Evolutionary conservation across 106 monocot species (phyloP), one percentile per base, ranked within the genome.

Genomic region (Dactylorhiza incarnata): DNA sequence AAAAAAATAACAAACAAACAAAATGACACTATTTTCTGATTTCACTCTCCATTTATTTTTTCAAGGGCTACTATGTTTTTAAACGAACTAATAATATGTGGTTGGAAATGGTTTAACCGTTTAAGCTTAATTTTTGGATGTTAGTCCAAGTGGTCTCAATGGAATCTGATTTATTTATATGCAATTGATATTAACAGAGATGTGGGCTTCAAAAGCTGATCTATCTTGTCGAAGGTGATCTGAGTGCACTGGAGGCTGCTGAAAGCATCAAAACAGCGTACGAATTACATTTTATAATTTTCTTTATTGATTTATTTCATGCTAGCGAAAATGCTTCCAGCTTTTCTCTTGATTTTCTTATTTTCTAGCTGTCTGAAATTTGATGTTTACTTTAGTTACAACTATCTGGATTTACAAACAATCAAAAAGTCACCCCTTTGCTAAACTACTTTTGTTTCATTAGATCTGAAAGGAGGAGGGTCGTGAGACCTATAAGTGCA

Each of bases 251-350:
- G 67, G 93, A 97, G 75, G 80, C 89, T 72, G 82, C 91, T 74
- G 97, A 93, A 84, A 93, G 93, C 78, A 84, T 97, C 59, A 93
- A 97, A 87, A 94, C 97, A 86, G 97, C 97, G 97, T 97, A 89
- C 45, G 82, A 29, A 70, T 17, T 49, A 20, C 55, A 51, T 77
- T 25, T 23, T 26, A 11, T 48, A 68, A 2, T 58, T 16, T 63
- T 59, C 14, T 23, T 58, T 43, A 22, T 56, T 74, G 22, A 44
- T 49, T 37, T 20, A 10, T 29, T 17, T 58, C 15, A 71, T 73
- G 73, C 24, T 6, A 23, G 25, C 69, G 14, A 73, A 22, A 37
- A 37, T 37, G 5, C 24, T 50, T 15, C 24, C 20, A 8, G 9
- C 65, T 65, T 26, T 26, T 65, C 26, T 11, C 4, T 20, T 65